phyloP scores from a whole-genome alignment of 1,139 yeast genomes.

The Geotrichum macrosporum region DNA sequence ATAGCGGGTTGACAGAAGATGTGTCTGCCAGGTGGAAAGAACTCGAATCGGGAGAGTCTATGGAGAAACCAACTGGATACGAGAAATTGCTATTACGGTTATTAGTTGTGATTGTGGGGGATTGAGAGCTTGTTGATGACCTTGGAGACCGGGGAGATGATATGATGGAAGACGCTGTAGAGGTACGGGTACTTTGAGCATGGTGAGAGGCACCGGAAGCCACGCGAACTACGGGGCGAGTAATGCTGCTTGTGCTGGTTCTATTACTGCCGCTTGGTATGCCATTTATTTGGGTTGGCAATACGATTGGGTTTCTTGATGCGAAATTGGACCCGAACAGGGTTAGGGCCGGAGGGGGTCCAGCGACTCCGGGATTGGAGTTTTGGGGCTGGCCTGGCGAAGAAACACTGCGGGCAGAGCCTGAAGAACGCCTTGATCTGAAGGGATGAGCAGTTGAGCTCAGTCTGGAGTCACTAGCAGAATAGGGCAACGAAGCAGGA shows the following conservation, averaged over 20 bases:
- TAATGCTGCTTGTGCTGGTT: background rate
- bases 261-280: background rate
- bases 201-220: background rate
- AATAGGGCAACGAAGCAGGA: background rate
- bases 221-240: background rate
- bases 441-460: background rate
- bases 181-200: background rate
- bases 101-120: background rate
- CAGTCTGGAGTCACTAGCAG: background rate
- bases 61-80: conserved; percentile 5
- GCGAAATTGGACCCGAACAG: background rate
- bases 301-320: background rate
- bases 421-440: background rate
- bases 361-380: background rate
- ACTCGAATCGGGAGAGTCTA: conserved; percentile 5
- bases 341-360: conserved; percentile 1
- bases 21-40: conserved; percentile 3
- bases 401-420: background rate
- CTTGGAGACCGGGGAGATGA: conserved; percentile 7
- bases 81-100: conserved; percentile 3
- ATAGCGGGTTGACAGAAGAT: background rate
- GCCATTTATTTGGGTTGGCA: too few species aligned
- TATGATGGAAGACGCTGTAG: background rate
- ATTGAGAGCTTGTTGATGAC: conserved; percentile 7
- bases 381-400: background rate